phyloP scores from a whole-genome alignment of 1,139 yeast genomes.

The Pichia norvegensis region DNA sequence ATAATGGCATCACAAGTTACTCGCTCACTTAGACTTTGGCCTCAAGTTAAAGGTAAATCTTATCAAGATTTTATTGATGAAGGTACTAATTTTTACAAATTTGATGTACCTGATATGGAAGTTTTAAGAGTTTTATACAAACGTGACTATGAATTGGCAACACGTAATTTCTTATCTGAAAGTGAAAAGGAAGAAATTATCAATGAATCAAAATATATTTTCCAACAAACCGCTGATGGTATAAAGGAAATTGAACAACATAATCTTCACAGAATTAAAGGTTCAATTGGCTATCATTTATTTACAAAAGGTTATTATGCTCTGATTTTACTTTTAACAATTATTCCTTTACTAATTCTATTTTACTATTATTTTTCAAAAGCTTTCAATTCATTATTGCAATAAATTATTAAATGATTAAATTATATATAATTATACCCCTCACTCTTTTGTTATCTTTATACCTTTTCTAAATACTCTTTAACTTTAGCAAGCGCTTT shows the following conservation, averaged over 20 bases:
- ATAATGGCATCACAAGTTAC: constrained; percentile 61
- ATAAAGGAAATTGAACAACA: constrained; percentile 59
- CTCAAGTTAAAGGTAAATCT: constrained; percentile 55
- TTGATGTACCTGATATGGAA: constrained; percentile 64
- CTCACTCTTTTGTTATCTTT: neutral
- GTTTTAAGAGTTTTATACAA: constrained; percentile 59
- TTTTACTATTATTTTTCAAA: too few relatives aligned
- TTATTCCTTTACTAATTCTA: neutral
- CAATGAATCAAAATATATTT: constrained; percentile 59
- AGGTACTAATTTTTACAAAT: constrained; percentile 68
- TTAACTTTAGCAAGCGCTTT: constrained; percentile 71
- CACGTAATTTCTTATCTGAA: constrained; percentile 62
- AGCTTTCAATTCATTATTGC: neutral
- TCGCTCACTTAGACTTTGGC: constrained; percentile 66
- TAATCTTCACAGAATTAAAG: constrained; percentile 49
- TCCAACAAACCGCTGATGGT: constrained; percentile 52
- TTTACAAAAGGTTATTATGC: constrained; percentile 43
- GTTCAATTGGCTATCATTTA: constrained; percentile 49
- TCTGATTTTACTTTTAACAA: constrained; percentile 17
- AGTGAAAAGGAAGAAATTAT: constrained; percentile 63
- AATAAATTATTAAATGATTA: too few relatives aligned
- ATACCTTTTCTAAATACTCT: constrained; percentile 36
- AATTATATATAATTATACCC: too few relatives aligned
- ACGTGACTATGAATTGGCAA: constrained; percentile 68
- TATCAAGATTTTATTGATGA: constrained; percentile 51